Evolutionary conservation across 2,329 filamentous ascomycete genomes (phyloP), one percentile per base, ranked within the genome.

Genomic region (Venturia asperata): DNA sequence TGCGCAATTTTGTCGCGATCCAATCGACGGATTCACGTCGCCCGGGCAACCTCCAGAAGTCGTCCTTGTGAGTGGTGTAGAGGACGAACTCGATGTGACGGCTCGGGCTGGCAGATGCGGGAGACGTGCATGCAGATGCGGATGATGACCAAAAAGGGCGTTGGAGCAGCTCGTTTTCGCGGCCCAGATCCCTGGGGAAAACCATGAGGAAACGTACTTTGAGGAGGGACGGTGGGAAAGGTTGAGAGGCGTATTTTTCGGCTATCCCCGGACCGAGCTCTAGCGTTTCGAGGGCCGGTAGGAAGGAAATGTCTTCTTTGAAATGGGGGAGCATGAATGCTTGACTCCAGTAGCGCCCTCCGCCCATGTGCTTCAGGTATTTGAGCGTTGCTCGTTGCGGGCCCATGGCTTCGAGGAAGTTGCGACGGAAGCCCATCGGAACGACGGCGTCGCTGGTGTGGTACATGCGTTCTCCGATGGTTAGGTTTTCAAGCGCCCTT

Each of bases 311-410:
- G 43, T 55, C 62, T 63, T 39, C 42, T 24, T 27, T 7, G 41
- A 30, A 52, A 21, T 11, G 27, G 17, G n/a, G n/a, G 45, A 39
- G 45, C 42, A 45, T 9, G 41, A 30, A n/a, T 24, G 62, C 42
- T 30, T 63, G 27, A 43, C 34, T 58, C 27, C 27, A 34, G 52
- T 58, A 58, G 4, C 19, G 27, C 7, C 52, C 52, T 15, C 52
- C 52, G 60, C 39, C 60, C 15, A 47, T 34, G 30, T 63, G 62
- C 19, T 55, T 63, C n/a, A 63, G 34, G 30, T 63, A 55, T 47
- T n/a, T 34, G 30, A 63, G 43, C 34, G 62, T 47, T 10, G n/a
- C 5, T 52, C 34, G 30, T 52, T 63, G 62, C 21, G 39, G 62
- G 5, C 11, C 13, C 13, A 63, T 10, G 11, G 39, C 42, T 17